Percentiles rank a stretch among this genome's conserved stretches.
Evolutionary conservation across 345 rosid species (phyloP).

Genomic region (Pelargonium nanum): DNA sequence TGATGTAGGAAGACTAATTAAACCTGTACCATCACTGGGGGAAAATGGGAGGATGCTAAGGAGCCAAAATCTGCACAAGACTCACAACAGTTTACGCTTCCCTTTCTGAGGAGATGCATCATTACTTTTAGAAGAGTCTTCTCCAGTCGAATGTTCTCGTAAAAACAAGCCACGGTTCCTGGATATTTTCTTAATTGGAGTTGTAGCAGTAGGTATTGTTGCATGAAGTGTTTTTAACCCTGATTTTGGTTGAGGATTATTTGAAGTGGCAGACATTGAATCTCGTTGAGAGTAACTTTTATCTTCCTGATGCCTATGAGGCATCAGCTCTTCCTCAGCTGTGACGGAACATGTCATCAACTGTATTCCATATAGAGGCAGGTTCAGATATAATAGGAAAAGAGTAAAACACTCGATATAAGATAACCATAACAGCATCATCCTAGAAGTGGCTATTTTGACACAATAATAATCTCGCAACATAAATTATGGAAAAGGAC

Average conservation of each 20-base stretch:
- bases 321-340: conserved; percentile 72
- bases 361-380: conserved; percentile 18
- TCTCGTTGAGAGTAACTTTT: background rate
- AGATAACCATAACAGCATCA: too few relatives aligned
- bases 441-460: too few relatives aligned
- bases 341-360: conserved; percentile 43
- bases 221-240: conserved; percentile 20
- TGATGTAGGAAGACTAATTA: background rate
- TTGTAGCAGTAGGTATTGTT: conserved; percentile 19
- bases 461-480: too few relatives aligned
- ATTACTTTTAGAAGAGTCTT: conserved; percentile 45
- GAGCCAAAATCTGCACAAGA: background rate
- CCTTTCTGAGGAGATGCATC: conserved; percentile 28
- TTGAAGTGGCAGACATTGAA: background rate
- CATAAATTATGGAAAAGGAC: too few relatives aligned
- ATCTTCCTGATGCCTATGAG: conserved; percentile 23
- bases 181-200: conserved; percentile 70
- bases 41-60: too few relatives aligned
- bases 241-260: conserved; percentile 21
- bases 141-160: conserved; percentile 59
- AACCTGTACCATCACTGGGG: too few relatives aligned
- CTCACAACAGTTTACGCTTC: conserved; percentile 40
- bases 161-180: conserved; percentile 68
- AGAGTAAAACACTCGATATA: too few relatives aligned
- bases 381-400: background rate